These are phyloP conservation scores for Orbilia quercus DNA, from an alignment of 2,329 filamentous ascomycete species.

Conservation along the genomic window DNA sequence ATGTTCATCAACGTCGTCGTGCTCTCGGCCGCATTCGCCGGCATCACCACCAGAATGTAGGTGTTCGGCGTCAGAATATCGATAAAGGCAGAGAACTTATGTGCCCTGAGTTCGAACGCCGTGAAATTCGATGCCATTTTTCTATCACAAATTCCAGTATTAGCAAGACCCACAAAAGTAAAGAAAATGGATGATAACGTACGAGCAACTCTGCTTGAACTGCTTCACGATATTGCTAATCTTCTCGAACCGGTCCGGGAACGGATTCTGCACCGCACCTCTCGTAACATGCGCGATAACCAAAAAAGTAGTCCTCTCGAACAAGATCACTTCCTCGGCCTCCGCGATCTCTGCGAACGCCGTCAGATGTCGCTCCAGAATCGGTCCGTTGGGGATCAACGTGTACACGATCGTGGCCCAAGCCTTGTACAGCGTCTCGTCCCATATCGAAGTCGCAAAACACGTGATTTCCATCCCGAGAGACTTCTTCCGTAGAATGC, in stretches of 20 bases:
- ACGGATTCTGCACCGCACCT: slow-evolving; percentile 82
- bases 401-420: slow-evolving; percentile 99
- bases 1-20: slow-evolving; percentile 64
- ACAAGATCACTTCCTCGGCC: slow-evolving; percentile 92
- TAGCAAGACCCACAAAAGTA: slow-evolving; percentile 60
- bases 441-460: slow-evolving; percentile 97
- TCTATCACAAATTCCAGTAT: slow-evolving; percentile 64
- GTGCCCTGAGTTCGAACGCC: slow-evolving; percentile 61
- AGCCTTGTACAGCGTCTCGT: slow-evolving; percentile 96
- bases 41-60: slow-evolving; percentile 90
- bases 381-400: slow-evolving; percentile 89
- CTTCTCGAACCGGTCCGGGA: slow-evolving; percentile 90
- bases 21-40: slow-evolving; percentile 73
- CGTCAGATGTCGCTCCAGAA: slow-evolving; percentile 86
- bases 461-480: slow-evolving; percentile 76
- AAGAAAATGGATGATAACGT: slow-evolving; percentile 57
- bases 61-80: slow-evolving; percentile 97
- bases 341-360: slow-evolving; percentile 86
- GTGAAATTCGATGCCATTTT: slow-evolving; percentile 62
- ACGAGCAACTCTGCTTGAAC: slow-evolving; percentile 83
- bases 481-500: slow-evolving; percentile 65
- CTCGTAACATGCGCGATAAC: slow-evolving; percentile 94
- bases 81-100: slow-evolving; percentile 90
- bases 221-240: slow-evolving; percentile 98
- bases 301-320: slow-evolving; percentile 94